phyloP scores from a whole-genome alignment of 371 early-diverging fungal genomes.

The Haplosporangium sp. region DNA sequence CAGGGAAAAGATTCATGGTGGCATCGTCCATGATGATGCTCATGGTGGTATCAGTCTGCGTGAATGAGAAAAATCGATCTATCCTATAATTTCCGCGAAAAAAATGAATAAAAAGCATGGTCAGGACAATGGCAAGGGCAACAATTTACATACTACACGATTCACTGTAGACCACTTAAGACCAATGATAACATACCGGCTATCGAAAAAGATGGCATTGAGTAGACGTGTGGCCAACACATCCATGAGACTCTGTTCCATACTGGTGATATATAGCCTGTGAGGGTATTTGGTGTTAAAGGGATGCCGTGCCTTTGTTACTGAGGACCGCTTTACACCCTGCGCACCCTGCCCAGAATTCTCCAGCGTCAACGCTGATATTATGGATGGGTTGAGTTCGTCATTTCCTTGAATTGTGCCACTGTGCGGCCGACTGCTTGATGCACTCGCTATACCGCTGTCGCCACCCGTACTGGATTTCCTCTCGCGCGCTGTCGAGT shows the following conservation, averaged over 20 bases:
- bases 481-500: constrained; percentile 8
- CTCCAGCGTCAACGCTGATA: constrained; percentile 11
- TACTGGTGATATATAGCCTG: constrained; percentile 35
- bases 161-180: too few relatives aligned
- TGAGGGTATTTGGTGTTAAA: constrained; percentile 36
- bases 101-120: not conserved
- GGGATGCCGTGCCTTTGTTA: constrained; percentile 20
- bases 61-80: constrained; percentile 50
- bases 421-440: constrained; percentile 1
- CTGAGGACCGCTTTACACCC: not conserved
- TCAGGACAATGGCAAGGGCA: not conserved
- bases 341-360: constrained; percentile 1
- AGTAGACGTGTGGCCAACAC: constrained; percentile 26
- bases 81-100: constrained; percentile 6
- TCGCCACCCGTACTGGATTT: constrained; percentile 9
- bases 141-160: too few relatives aligned
- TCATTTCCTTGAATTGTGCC: not conserved
- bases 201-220: constrained; percentile 47
- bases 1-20: constrained; percentile 43
- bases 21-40: constrained; percentile 52
- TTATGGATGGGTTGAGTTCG: not conserved
- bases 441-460: constrained; percentile 14
- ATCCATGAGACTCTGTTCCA: constrained; percentile 37
- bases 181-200: constrained; percentile 13
- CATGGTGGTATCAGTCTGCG: constrained; percentile 45